Conservation (phyloP, 805 yeast species). For the Wickerhamiella azymoides region DNA sequence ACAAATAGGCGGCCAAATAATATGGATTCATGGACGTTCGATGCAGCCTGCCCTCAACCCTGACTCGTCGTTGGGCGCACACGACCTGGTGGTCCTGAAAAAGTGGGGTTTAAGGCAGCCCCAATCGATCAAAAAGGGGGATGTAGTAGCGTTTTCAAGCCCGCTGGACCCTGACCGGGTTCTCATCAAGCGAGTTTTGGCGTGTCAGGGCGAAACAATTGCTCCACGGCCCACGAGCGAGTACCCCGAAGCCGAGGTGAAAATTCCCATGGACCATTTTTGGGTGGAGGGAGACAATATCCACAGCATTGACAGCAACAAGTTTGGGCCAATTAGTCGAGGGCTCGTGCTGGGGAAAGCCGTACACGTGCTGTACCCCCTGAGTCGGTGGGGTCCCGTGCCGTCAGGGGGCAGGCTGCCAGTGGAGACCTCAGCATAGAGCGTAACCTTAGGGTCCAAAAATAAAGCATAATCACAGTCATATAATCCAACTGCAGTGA, state of each 20-base stretch:
- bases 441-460: too few species aligned
- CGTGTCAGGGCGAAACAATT: constrained; percentile 56
- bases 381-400: constrained; percentile 37
- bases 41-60: constrained; percentile 89
- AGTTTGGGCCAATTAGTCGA: constrained; percentile 75
- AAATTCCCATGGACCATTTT: constrained; percentile 63
- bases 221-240: constrained; percentile 31
- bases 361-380: constrained; percentile 56
- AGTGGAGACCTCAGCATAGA: too few species aligned
- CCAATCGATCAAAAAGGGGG: constrained; percentile 40
- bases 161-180: constrained; percentile 67
- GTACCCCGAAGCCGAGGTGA: constrained; percentile 49
- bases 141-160: constrained; percentile 62
- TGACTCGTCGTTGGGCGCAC: constrained; percentile 29
- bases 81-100: constrained; percentile 43
- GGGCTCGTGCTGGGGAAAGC: constrained; percentile 75
- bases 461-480: too few species aligned
- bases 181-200: constrained; percentile 71
- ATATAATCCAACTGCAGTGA: too few species aligned
- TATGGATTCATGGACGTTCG: constrained; percentile 63
- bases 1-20: constrained; percentile 60
- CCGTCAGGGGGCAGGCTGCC: constrained; percentile 32
- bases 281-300: constrained; percentile 95
- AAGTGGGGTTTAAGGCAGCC: constrained; percentile 43
- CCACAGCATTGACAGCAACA: constrained; percentile 66